Base-by-base conservation (phyloP, 768 basidiomycete species). In the Mycena belliarum region DNA sequence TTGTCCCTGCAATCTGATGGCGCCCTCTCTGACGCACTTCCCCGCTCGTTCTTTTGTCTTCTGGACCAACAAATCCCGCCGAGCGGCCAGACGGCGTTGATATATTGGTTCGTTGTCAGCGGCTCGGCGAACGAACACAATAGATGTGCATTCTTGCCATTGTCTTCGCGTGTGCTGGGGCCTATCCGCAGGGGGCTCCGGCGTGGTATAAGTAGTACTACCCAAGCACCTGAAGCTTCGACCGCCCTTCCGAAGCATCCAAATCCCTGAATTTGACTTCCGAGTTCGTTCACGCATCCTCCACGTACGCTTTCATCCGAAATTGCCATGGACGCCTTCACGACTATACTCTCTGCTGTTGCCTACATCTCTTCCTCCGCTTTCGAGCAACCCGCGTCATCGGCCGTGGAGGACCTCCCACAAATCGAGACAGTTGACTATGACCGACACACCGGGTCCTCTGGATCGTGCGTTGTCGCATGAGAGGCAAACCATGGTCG, bases 241-340 rank as follows among this genome's bases (percentile, higher is more conserved):
- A n/a, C n/a, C n/a, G n/a, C n/a, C n/a, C n/a, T n/a, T n/a, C n/a
- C n/a, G n/a, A n/a, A n/a, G n/a, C n/a, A n/a, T n/a, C n/a, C n/a
- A n/a, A n/a, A n/a, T n/a, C n/a, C n/a, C n/a, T n/a, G n/a, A n/a
- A n/a, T 41, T 41, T 41, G 38, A 8, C 33, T 35, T 35, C 16
- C 4, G 14, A 41, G 20, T 41, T 43, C 29, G 29, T 32, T 50
- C n/a, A 16, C 55, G 32, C 58, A 16, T 42, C 52, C n/a, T 45
- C 24, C 37, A 20, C 54, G 23, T 35, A 23, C 16, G 23, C 46
- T 41, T 12, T 26, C n/a, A 8, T 14, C 10, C 42, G 10, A 47
- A 49, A 24, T 35, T 47, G n/a, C 28, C 32, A 59, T 59, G 58
- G 58, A 59, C 58, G 52, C 52, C n/a, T 59, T 59, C 52, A 49